Conservation (phyloP, 495 filamentous ascomycete species). For the Terfezia claveryi region DNA sequence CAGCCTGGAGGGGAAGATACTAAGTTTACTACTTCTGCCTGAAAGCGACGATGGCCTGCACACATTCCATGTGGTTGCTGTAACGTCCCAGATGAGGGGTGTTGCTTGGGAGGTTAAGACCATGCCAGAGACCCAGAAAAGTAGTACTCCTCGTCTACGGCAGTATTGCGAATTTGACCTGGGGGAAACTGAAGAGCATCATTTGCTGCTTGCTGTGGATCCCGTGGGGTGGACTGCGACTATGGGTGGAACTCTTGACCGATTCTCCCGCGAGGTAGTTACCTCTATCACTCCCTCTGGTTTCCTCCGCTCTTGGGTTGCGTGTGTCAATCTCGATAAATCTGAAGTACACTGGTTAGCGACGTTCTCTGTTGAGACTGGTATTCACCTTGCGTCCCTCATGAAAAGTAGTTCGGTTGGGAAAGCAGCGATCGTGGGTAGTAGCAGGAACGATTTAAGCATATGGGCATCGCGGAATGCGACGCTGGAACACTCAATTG, state of each 20-base stretch:
- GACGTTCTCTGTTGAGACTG: constrained; percentile 65
- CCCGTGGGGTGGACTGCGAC: constrained; percentile 54
- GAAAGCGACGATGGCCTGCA: constrained; percentile 30
- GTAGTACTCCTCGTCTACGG: constrained; percentile 26
- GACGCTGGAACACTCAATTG: constrained; percentile 51
- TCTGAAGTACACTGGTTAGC: constrained; percentile 39
- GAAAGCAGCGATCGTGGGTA: constrained; percentile 67
- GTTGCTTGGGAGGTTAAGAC: constrained; percentile 65
- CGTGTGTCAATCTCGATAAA: constrained; percentile 43
- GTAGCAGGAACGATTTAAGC: constrained; percentile 49
- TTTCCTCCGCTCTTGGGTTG: constrained; percentile 66
- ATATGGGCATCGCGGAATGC: constrained; percentile 79
- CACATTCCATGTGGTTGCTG: constrained; percentile 48
- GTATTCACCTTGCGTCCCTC: constrained; percentile 47
- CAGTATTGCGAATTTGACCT: constrained; percentile 56
- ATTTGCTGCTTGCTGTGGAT: constrained; percentile 74
- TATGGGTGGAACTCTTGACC: constrained; percentile 63
- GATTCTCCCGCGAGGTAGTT: constrained; percentile 70
- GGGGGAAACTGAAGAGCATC: constrained; percentile 47
- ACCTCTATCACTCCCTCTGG: constrained; percentile 66
- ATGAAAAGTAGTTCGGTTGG: constrained; percentile 71
- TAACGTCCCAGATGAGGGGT: constrained; percentile 62
- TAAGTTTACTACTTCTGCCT: constrained; percentile 64
- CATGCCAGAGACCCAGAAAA: not conserved
- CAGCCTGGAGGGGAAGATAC: constrained; percentile 42